These are phyloP conservation scores for Nannizziopsis arthrosporioides DNA, from an alignment of 2,329 filamentous ascomycete species.

Conservation along the genomic window DNA sequence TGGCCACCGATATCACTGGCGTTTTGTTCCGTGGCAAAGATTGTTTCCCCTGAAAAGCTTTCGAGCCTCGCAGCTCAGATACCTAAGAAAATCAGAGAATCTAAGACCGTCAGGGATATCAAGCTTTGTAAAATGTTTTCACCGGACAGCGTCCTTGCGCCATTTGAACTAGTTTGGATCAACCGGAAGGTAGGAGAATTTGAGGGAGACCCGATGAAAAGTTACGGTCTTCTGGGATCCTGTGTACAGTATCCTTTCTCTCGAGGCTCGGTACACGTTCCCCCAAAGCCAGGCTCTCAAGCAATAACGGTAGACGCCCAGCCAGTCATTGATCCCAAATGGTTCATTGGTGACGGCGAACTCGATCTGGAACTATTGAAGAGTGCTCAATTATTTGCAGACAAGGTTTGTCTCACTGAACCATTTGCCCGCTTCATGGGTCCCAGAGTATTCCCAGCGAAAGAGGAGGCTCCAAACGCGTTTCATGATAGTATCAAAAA, in stretches of 20 bases:
- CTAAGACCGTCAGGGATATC: neutral
- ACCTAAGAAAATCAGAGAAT: conserved; percentile 9
- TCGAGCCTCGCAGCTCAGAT: conserved; percentile 28
- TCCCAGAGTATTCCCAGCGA: conserved; percentile 24
- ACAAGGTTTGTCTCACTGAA: conserved; percentile 30
- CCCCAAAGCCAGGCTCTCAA: neutral
- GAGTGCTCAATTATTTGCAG: conserved; percentile 30
- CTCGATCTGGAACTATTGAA: conserved; percentile 37
- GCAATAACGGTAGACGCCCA: conserved; percentile 18
- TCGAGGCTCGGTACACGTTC: conserved; percentile 39
- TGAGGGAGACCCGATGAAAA: conserved; percentile 29
- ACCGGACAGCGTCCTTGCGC: neutral
- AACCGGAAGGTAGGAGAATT: conserved; percentile 21
- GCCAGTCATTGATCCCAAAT: conserved; percentile 35
- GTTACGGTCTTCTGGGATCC: conserved; percentile 39
- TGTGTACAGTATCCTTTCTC: conserved; percentile 45
- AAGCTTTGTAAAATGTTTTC: neutral
- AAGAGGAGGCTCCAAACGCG: conserved; percentile 5
- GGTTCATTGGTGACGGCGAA: conserved; percentile 36
- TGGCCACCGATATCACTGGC: conserved; percentile 26
- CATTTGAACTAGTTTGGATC: conserved; percentile 22
- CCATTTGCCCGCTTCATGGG: conserved; percentile 32
- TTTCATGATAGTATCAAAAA: conserved; percentile 30
- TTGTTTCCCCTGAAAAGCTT: conserved; percentile 26
- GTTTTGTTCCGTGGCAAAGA: conserved; percentile 20